Conservation (phyloP, 179 eudicot species). For the Vitellaria paradoxa region DNA sequence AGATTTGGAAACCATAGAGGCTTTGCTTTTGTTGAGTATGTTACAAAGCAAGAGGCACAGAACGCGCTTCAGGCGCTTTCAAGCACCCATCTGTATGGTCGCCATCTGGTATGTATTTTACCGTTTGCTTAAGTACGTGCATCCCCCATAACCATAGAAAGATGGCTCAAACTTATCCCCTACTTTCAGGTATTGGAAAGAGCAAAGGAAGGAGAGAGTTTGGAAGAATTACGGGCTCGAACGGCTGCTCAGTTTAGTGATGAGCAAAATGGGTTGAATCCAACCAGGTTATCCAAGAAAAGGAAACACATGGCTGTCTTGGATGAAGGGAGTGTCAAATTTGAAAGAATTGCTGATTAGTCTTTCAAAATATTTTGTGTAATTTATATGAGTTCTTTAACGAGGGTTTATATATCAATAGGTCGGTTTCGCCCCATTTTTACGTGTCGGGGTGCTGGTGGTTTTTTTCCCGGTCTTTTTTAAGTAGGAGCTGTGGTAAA, state of each 20-base stretch:
- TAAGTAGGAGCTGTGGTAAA: slow-evolving; percentile 2
- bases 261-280: slow-evolving; percentile 35
- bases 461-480: not conserved
- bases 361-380: not conserved
- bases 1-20: slow-evolving; percentile 86
- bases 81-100: slow-evolving; percentile 88
- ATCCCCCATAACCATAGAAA: not conserved
- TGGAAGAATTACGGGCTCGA: slow-evolving; percentile 82
- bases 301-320: slow-evolving; percentile 39
- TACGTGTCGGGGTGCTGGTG: slow-evolving; percentile 20
- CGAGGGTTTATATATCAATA: not conserved
- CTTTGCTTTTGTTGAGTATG: slow-evolving; percentile 90
- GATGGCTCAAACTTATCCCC: not conserved
- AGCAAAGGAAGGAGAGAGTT: slow-evolving; percentile 91
- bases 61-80: slow-evolving; percentile 92
- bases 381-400: not conserved
- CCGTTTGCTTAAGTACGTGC: not conserved
- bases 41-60: slow-evolving; percentile 90
- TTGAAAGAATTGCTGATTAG: slow-evolving; percentile 30
- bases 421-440: slow-evolving; percentile 6
- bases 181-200: slow-evolving; percentile 75
- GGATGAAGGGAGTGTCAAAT: slow-evolving; percentile 31
- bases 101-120: slow-evolving; percentile 73
- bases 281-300: slow-evolving; percentile 51
- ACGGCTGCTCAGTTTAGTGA: slow-evolving; percentile 84